These are phyloP conservation scores for Haematococcus lacustris DNA, from an alignment of 139 green algal species.

Conservation along the genomic window DNA sequence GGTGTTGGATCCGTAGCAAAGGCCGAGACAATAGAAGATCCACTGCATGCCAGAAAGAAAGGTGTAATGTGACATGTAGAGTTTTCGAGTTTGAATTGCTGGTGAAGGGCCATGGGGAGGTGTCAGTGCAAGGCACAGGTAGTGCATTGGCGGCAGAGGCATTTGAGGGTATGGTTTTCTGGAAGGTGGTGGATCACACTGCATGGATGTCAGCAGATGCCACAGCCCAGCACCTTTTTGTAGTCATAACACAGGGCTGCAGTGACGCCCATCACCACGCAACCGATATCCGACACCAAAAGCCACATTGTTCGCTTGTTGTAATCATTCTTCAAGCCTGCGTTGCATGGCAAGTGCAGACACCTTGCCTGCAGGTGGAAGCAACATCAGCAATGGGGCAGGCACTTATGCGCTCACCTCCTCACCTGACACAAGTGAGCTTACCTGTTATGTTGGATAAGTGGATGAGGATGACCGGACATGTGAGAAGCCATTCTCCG, in stretches of 20 bases:
- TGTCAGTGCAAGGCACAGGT: not conserved
- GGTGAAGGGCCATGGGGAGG: not conserved
- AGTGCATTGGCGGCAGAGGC: not conserved
- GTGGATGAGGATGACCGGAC: constrained; percentile 2
- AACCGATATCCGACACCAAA: constrained; percentile 31
- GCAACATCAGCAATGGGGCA: too few relatives aligned
- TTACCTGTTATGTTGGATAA: constrained; percentile 2
- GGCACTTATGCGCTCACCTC: too few relatives aligned
- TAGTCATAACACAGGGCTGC: constrained; percentile 10
- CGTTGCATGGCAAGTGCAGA: too few relatives aligned
- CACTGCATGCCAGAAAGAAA: not conserved
- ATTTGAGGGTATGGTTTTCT: not conserved
- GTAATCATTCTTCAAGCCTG: constrained; percentile 48
- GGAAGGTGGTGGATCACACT: not conserved
- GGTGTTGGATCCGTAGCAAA: constrained; percentile 41
- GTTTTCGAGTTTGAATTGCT: not conserved
- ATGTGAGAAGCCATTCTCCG: not conserved
- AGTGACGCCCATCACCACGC: constrained; percentile 26
- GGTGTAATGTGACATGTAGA: not conserved
- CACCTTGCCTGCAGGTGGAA: too few relatives aligned
- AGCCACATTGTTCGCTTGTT: constrained; percentile 49
- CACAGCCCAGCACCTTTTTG: constrained; percentile 12
- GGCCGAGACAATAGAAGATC: constrained; percentile 41
- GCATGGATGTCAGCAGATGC: too few relatives aligned
- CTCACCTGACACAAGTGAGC: too few relatives aligned